Evolutionary conservation across 441 rosid genomes (phyloP), one percentile per base, ranked within the genome.

Genomic region (Croton laevigatus): DNA sequence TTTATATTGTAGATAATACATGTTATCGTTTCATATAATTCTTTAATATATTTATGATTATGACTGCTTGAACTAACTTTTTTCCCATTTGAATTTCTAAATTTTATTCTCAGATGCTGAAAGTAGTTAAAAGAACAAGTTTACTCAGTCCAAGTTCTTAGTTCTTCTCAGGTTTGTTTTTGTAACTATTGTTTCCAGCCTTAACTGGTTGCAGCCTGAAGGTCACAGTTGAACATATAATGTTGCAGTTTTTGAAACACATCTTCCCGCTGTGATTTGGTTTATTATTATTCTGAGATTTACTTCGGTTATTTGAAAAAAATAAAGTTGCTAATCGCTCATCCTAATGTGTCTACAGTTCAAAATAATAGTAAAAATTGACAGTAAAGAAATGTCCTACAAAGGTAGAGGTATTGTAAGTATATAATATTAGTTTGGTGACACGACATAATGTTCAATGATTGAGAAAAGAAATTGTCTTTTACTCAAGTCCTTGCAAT

Each of bases 1-100:
- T 48, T 46, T 48, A 38, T 46, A 66, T 66, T 60, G n/a, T 42
- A 42, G 10, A 19, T 45, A 12, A 46, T 48, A 51, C 44, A 23
- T 55, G 68, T 65, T 53, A 73, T 53, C 42, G 42, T 48, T 51
- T 57, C 42, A 32, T 58, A 22, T 58, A 22, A 27, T 57, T 68
- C 27, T 42, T 23, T 44, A 17, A 68, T 22, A 10, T 52, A 36
- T 52, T 17, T 52, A 37, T 51, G 10, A 36, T 49, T 3, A n/a
- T 48, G 48, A 9, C 32, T 44, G 16, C 20, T 22, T 14, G 46
- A 19, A 2, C 32, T 53, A 1, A 7, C 22, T 40, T 53, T 19
- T n/a, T 60, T 51, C 6, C 32, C 8, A 36, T 22, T 48, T 42
- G 16, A 10, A 17, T 54, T 20, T 37, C 42, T 46, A 37, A 42